Conservation (phyloP, 176 grass and related monocot species). For the Chrysopogon serrulatus region DNA sequence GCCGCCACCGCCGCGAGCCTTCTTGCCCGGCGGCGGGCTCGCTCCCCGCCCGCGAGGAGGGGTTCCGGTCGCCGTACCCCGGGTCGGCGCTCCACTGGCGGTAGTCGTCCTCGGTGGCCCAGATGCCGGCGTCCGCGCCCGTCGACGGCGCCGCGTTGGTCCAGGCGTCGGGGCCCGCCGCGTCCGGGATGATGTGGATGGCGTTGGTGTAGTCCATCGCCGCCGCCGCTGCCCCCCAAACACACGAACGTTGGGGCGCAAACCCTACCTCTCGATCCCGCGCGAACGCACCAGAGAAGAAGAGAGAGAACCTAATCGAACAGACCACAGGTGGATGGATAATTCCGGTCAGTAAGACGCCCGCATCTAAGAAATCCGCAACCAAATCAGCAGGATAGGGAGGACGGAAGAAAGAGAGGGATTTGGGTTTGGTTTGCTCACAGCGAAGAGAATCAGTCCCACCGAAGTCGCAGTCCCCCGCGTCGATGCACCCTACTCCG, state of each 20-base stretch:
- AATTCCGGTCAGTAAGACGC: not conserved
- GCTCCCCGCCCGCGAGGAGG: slow-evolving; percentile 62
- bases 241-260: not conserved
- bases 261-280: not conserved
- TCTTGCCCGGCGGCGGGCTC: slow-evolving; percentile 85
- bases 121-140: slow-evolving; percentile 44
- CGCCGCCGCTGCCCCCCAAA: not conserved
- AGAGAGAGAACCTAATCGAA: not conserved
- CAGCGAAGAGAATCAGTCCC: not conserved
- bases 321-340: not conserved
- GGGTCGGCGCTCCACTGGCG: slow-evolving; percentile 55
- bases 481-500: not conserved
- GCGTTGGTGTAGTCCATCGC: slow-evolving; percentile 80
- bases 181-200: slow-evolving; percentile 78
- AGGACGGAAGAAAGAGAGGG: not conserved
- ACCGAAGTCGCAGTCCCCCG: not conserved
- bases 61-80: slow-evolving; percentile 43
- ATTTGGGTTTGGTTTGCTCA: not conserved
- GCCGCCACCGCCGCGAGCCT: slow-evolving; percentile 36
- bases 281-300: not conserved
- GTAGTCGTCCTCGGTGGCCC: slow-evolving; percentile 97
- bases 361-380: not conserved
- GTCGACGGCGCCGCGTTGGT: slow-evolving; percentile 25
- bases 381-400: not conserved
- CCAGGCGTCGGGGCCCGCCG: slow-evolving; percentile 53